phyloP scores from a whole-genome alignment of 1,139 yeast species.

The Sugiyamaella pinicola region DNA sequence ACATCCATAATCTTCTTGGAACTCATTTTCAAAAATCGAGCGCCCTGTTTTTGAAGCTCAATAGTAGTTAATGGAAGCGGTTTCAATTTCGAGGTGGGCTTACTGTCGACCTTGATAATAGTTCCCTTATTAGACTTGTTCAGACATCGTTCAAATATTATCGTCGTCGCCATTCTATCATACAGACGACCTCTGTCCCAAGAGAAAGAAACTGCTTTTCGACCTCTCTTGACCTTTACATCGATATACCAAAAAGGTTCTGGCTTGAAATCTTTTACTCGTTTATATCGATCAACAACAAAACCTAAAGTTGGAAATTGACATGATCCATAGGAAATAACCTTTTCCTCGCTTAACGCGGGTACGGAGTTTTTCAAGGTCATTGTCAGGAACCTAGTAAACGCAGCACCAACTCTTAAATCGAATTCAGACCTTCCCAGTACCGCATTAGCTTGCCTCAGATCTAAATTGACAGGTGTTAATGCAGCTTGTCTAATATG shows the following conservation, averaged over 20 bases:
- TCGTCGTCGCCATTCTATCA: constrained; percentile 65
- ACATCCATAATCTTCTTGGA: constrained; percentile 75
- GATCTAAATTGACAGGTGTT: constrained; percentile 64
- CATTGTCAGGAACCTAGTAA: constrained; percentile 74
- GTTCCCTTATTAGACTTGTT: constrained; percentile 49
- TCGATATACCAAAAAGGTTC: constrained; percentile 82
- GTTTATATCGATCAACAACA: constrained; percentile 87
- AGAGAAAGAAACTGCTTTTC: constrained; percentile 46
- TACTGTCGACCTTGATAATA: constrained; percentile 55
- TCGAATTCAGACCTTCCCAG: constrained; percentile 85
- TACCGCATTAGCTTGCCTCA: constrained; percentile 79
- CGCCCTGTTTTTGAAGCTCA: constrained; percentile 87
- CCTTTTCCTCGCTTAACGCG: constrained; percentile 34
- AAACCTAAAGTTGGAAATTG: constrained; percentile 97
- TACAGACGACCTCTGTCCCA: constrained; percentile 77
- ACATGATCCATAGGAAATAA: constrained; percentile 86
- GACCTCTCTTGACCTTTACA: constrained; percentile 49
- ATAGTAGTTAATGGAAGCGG: constrained; percentile 95
- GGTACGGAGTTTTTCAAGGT: constrained; percentile 44
- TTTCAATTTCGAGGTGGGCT: constrained; percentile 73
- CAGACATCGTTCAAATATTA: constrained; percentile 69
- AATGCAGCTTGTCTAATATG: constrained; percentile 79
- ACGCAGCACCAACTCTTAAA: constrained; percentile 83
- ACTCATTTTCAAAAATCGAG: constrained; percentile 69
- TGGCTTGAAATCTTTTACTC: constrained; percentile 68